Evolutionary conservation across 2,329 filamentous ascomycete genomes (phyloP).

Genomic region (Fusarium goolgardi): DNA sequence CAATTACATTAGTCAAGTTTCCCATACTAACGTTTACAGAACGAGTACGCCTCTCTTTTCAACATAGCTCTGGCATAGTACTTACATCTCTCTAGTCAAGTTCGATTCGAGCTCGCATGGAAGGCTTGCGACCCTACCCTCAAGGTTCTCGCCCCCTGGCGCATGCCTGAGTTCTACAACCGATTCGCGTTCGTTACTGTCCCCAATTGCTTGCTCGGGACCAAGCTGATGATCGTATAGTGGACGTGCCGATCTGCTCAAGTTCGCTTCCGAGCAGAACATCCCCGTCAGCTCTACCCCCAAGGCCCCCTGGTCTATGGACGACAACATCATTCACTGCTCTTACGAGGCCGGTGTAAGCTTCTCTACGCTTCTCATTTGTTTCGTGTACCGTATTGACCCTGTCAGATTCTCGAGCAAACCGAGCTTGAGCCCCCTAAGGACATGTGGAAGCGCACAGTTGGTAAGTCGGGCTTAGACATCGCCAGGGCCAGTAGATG

Average conservation of each 20-base stretch:
- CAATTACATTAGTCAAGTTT: not conserved
- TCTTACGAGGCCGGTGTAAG: slow-evolving; percentile 34
- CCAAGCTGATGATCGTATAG: not conserved
- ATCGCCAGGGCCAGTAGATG: not conserved
- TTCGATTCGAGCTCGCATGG: slow-evolving; percentile 55
- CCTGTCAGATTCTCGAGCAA: slow-evolving; percentile 56
- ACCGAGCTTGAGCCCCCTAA: slow-evolving; percentile 67
- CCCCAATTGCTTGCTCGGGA: not conserved
- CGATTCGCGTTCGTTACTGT: slow-evolving; percentile 62
- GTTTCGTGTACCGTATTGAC: not conserved
- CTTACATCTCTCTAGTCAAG: slow-evolving; percentile 41
- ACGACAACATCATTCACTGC: slow-evolving; percentile 48
- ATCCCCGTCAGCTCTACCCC: slow-evolving; percentile 80
- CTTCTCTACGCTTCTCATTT: too few relatives aligned
- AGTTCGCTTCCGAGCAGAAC: slow-evolving; percentile 74
- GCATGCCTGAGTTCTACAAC: slow-evolving; percentile 75
- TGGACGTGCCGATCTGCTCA: slow-evolving; percentile 67
- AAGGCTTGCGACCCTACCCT: slow-evolving; percentile 67
- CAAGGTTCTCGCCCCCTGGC: slow-evolving; percentile 80
- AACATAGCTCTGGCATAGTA: not conserved
- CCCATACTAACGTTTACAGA: slow-evolving; percentile 1
- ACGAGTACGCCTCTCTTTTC: slow-evolving; percentile 10
- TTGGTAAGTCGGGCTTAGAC: slow-evolving; percentile 11
- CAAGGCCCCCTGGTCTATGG: slow-evolving; percentile 74
- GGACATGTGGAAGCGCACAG: slow-evolving; percentile 76